Evolutionary conservation across 2,329 filamentous ascomycete genomes (phyloP).

Genomic region (Colletotrichum australisinense): DNA sequence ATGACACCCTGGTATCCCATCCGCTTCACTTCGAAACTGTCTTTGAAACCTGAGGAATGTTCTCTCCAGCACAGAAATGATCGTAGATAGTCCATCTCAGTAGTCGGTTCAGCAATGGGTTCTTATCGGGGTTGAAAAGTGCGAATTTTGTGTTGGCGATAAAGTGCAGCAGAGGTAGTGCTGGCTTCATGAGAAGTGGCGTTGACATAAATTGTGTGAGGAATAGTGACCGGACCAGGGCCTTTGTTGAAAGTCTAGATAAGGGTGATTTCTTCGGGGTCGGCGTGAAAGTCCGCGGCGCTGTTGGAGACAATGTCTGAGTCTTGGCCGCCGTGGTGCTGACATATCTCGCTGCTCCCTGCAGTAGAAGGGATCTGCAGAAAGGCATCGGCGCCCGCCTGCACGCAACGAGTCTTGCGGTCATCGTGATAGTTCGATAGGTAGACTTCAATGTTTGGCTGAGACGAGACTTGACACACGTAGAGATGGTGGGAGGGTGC

Average conservation of each 20-base stretch:
- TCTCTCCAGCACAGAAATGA: slow-evolving; percentile 91
- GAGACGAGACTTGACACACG: not conserved
- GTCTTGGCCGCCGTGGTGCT: slow-evolving; percentile 22
- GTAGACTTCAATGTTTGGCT: not conserved
- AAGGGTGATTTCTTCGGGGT: slow-evolving; percentile 16
- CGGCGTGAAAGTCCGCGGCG: not conserved
- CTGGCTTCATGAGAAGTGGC: slow-evolving; percentile 22
- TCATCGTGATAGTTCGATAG: slow-evolving; percentile 14
- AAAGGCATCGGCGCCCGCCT: slow-evolving; percentile 16
- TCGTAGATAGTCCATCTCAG: slow-evolving; percentile 89
- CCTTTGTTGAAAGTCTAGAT: slow-evolving; percentile 12
- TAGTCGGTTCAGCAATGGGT: slow-evolving; percentile 75
- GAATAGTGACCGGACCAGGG: slow-evolving; percentile 17
- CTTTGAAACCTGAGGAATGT: slow-evolving; percentile 71
- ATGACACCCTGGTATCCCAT: slow-evolving; percentile 89
- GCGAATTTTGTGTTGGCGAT: slow-evolving; percentile 23
- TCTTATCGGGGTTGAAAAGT: slow-evolving; percentile 76
- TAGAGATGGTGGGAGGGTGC: not conserved
- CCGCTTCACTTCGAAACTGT: slow-evolving; percentile 75
- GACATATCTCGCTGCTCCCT: slow-evolving; percentile 12
- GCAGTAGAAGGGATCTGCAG: slow-evolving; percentile 10
- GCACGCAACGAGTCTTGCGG: slow-evolving; percentile 4
- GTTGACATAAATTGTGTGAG: slow-evolving; percentile 29
- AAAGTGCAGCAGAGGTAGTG: slow-evolving; percentile 17
- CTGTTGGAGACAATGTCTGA: not conserved